A percentile compares a stretch with the other conserved stretches of the same genome.
Evolutionary conservation across 192 early-diverging fungal species (phyloP).

Genomic region (Gryganskiella cystojenkinii): DNA sequence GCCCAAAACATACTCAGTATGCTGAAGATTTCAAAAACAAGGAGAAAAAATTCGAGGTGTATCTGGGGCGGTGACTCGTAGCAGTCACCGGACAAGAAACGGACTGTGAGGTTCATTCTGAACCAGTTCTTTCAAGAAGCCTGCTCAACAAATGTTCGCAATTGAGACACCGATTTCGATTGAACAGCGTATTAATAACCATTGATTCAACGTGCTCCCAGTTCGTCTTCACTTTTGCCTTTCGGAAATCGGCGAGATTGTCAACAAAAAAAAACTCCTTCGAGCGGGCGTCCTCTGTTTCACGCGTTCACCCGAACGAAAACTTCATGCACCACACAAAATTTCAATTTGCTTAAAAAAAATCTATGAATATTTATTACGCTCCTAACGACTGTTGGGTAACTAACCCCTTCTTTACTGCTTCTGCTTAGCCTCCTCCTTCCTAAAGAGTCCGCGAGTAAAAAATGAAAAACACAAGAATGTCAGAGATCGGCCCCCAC

Average conservation of each 20-base stretch:
- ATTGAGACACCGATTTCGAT: not conserved
- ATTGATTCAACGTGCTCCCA: too few relatives aligned
- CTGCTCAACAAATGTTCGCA: too few relatives aligned
- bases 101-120: too few relatives aligned
- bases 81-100: too few relatives aligned
- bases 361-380: not conserved
- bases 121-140: too few relatives aligned
- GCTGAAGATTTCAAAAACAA: constrained; percentile 2
- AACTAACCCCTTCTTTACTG: too few relatives aligned
- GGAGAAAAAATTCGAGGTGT: constrained; percentile 1
- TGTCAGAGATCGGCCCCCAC: not conserved
- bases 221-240: too few relatives aligned
- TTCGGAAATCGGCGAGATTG: too few relatives aligned
- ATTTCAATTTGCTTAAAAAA: not conserved
- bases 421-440: constrained; percentile 26
- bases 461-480: not conserved
- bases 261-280: not conserved
- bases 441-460: constrained; percentile 3
- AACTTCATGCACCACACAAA: too few relatives aligned
- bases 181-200: too few relatives aligned
- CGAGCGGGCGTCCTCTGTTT: not conserved
- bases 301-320: too few relatives aligned
- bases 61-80: not conserved
- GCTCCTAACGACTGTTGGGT: not conserved
- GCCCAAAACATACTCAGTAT: constrained; percentile 38